phyloP scores from a whole-genome alignment of 805 yeast genomes.

The Jamesozyma jinghongensis region DNA sequence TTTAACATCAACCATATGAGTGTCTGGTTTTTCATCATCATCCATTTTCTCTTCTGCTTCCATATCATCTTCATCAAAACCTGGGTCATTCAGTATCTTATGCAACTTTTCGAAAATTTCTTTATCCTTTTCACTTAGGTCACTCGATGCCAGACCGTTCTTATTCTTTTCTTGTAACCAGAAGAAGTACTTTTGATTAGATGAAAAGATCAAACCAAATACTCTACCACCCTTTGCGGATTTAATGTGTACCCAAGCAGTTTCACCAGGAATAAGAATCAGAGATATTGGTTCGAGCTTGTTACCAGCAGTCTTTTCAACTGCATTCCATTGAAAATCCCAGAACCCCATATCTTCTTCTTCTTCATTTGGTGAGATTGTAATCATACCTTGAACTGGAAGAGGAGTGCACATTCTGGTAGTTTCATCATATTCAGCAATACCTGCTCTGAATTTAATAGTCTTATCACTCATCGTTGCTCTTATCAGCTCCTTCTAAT shows the following conservation, averaged over 20 bases:
- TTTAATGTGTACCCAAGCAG: conserved; percentile 58
- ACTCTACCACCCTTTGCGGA: conserved; percentile 73
- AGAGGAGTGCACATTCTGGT: conserved; percentile 47
- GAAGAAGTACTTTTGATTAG: conserved; percentile 46
- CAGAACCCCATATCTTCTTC: conserved; percentile 27
- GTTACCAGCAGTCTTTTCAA: conserved; percentile 23
- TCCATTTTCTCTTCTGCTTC: conserved; percentile 5
- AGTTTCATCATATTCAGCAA: conserved; percentile 49
- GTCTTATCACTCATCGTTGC: conserved; percentile 10
- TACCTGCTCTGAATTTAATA: conserved; percentile 52
- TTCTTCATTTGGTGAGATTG: conserved; percentile 26
- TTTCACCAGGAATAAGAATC: conserved; percentile 77
- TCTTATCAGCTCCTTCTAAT: neutral
- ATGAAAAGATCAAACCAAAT: conserved; percentile 56
- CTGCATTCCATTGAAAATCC: conserved; percentile 29
- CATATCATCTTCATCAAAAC: conserved; percentile 14
- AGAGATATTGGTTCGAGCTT: conserved; percentile 32
- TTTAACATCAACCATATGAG: conserved; percentile 4
- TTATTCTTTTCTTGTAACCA: conserved; percentile 73
- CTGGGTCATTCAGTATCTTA: conserved; percentile 36
- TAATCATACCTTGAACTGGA: conserved; percentile 43
- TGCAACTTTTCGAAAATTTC: conserved; percentile 42
- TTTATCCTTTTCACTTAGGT: conserved; percentile 50
- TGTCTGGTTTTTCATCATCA: conserved; percentile 13
- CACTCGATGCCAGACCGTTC: conserved; percentile 37